Evolutionary conservation across 108 stramenopile species (phyloP).

Genomic region (Aurantiochytrium sp.): DNA sequence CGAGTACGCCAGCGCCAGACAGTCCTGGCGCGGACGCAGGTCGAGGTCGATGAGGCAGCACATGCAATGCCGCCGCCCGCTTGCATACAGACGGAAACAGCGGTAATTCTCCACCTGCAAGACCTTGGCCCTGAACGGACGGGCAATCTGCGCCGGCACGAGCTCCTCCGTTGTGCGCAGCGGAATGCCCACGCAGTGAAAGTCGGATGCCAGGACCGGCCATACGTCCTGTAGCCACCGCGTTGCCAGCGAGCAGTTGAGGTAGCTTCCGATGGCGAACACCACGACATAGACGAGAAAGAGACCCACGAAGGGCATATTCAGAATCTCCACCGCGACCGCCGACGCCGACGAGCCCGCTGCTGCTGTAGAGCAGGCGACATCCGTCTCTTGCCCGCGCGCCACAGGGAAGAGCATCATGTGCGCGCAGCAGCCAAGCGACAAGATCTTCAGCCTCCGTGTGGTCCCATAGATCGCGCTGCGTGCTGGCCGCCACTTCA

Average conservation of each 20-base stretch:
- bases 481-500: too few species aligned
- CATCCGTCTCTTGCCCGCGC: too few species aligned
- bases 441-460: too few species aligned
- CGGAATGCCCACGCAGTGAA: background rate
- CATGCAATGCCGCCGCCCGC: background rate
- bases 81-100: background rate
- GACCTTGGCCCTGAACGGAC: background rate
- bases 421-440: too few species aligned
- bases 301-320: background rate
- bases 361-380: too few species aligned
- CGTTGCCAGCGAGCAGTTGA: background rate
- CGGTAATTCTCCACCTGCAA: background rate
- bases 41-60: constrained; percentile 3
- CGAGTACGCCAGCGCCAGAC: background rate
- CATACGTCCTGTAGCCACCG: background rate
- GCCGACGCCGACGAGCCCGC: background rate
- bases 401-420: too few species aligned
- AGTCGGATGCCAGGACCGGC: background rate
- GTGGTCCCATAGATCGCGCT: too few species aligned
- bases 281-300: background rate
- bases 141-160: background rate
- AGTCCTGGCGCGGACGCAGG: background rate
- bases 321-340: background rate
- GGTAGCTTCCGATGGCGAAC: background rate
- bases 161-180: background rate